Evolutionary conservation across 306 rosid species (phyloP), one percentile per base, ranked within the genome.

Genomic region (Mucuna pruriens): DNA sequence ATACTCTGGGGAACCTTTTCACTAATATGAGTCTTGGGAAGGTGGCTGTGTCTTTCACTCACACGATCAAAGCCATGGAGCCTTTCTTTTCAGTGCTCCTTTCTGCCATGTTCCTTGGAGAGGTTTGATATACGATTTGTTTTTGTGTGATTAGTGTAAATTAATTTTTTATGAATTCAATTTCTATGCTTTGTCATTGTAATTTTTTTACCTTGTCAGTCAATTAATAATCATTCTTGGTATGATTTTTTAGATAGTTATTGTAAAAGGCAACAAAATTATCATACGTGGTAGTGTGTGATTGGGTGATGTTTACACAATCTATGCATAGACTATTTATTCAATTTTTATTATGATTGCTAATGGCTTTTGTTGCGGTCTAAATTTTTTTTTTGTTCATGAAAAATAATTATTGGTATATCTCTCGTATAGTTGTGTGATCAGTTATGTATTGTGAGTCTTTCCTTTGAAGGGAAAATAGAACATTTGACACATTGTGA

Each of bases 11-110:
- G 19, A 96, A 96, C 74, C 98, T 96, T 88, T 96, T 96, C 85
- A 96, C 99, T 4, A 96, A 96, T 54, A 86, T 96, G 98, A 96
- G 99, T 90, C 99, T 96, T 58, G 98, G 99, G 77, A 96, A 85
- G 87, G 99, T 96, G 75, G 95, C 99, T 11, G 99, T 96, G 62
- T 96, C 99, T 0, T 96, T 96, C 85, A 96, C 99, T 64, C 99
- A 96, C 88, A 96, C 99, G 0, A 94, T 96, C 84, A 96, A 96
- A 87, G 99, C 99, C 69, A 89, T 86, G 89, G 99, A 96, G 85
- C 99, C 99, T 54, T 93, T 96, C 88, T 96, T 96, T 85, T 92
- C 99, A 0, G 99, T 96, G 62, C 4, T 96, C 84, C 97, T 96
- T 72, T 96, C 99, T 49, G 97, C 94, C 3, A 94, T 96, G 91